Base-by-base conservation (phyloP, 495 filamentous ascomycete species). In the Hypoxylon intermedium region DNA sequence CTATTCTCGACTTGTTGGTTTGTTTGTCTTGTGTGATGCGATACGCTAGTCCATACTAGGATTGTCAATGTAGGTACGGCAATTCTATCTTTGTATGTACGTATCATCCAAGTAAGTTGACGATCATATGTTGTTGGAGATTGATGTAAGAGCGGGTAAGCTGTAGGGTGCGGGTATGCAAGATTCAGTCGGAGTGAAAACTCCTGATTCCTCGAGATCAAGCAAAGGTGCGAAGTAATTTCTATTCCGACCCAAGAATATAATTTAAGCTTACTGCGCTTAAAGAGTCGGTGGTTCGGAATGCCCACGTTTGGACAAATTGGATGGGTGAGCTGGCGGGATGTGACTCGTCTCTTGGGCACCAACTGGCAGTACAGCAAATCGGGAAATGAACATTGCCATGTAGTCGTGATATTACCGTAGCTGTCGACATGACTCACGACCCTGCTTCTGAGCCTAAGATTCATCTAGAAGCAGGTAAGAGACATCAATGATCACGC, bases 341-440 rank as follows among this genome's bases (percentile, higher is more conserved):
- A 58, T 58, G 28, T 28, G 28, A 51, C 54, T 58, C 46, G 45
- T 40, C 3, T 30, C 19, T 59, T 13, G 23, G 26, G 37, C 18
- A 37, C 46, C 46, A 51, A 52, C 47, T 26, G 43, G 23, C 21
- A 46, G 30, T 30, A 31, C n/a, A 43, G 5, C 20, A n/a, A n/a
- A n/a, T 26, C 24, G 24, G 43, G 20, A 18, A 30, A 52, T 42
- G 49, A 37, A 44, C 36, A 48, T 54, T 53, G 49, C 15, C 37
- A 60, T 33, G 48, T 34, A 47, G 33, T 41, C 37, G 54, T 54
- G 45, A 38, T 31, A 47, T 40, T 50, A 26, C 40, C 21, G 19
- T 34, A 53, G 43, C 52, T 52, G 43, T 38, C 45, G 21, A 49
- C 36, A 36, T 57, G 59, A 63, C 59, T 62, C 59, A 46, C 44